These are phyloP conservation scores for Xylaria sp. DNA, from an alignment of 2,329 filamentous ascomycete genomes.

Conservation along the genomic window DNA sequence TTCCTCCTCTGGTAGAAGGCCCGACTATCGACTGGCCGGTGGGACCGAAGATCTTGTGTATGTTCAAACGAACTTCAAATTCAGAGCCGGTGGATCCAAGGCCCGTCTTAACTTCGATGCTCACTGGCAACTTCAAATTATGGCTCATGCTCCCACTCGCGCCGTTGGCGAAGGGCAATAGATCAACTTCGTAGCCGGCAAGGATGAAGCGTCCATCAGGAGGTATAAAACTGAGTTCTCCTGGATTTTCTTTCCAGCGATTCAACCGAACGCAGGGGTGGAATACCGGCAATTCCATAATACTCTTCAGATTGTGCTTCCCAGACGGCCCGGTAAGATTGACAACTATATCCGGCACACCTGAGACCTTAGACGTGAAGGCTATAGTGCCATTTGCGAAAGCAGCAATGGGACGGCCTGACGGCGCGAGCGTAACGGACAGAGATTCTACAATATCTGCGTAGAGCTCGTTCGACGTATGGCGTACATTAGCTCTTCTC, in stretches of 20 bases:
- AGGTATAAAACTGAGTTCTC: slow-evolving; percentile 93
- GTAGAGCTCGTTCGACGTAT: slow-evolving; percentile 97
- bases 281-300: slow-evolving; percentile 89
- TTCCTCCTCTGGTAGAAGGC: slow-evolving; percentile 49
- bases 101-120: slow-evolving; percentile 79
- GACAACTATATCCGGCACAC: slow-evolving; percentile 87
- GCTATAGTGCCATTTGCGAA: slow-evolving; percentile 91
- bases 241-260: slow-evolving; percentile 87
- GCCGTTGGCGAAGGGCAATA: slow-evolving; percentile 73
- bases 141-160: slow-evolving; percentile 60
- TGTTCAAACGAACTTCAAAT: slow-evolving; percentile 82
- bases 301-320: slow-evolving; percentile 73
- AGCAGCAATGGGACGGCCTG: slow-evolving; percentile 83
- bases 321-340: slow-evolving; percentile 80
- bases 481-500: slow-evolving; percentile 88
- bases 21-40: slow-evolving; percentile 45
- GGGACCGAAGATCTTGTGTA: slow-evolving; percentile 67
- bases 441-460: slow-evolving; percentile 94
- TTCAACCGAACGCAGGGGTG: slow-evolving; percentile 92
- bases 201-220: slow-evolving; percentile 94
- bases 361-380: slow-evolving; percentile 94
- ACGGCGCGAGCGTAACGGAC: slow-evolving; percentile 86
- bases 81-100: slow-evolving; percentile 78
- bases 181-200: slow-evolving; percentile 91
- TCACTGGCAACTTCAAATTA: slow-evolving; percentile 79